Conservation (phyloP, 768 basidiomycete species). For the Coprinopsis strossmayeri region DNA sequence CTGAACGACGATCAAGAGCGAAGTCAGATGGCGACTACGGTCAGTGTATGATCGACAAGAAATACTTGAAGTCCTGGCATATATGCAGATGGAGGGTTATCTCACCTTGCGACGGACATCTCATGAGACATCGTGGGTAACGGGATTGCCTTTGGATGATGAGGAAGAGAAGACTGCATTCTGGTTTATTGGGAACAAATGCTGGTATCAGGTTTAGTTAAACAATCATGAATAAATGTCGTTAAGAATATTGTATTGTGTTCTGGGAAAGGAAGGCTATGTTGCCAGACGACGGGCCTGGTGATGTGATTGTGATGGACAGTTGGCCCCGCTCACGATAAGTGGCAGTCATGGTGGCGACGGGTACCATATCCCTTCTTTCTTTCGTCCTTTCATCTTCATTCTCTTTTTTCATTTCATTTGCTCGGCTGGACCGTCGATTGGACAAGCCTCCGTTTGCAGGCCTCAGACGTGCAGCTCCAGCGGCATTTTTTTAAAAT, state of each 20-base stretch:
- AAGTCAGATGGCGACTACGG: conserved; percentile 66
- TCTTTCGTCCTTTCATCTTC: conserved; percentile 13
- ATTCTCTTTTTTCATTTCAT: conserved; percentile 18
- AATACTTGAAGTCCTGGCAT: conserved; percentile 52
- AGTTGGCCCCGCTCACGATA: too few relatives aligned
- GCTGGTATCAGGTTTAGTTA: conserved; percentile 60
- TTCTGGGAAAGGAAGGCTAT: neutral
- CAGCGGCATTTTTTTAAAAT: conserved; percentile 34
- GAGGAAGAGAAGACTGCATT: conserved; percentile 43
- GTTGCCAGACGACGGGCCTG: neutral
- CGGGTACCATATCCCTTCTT: conserved; percentile 10
- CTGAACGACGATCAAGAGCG: conserved; percentile 36
- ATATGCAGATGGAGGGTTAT: conserved; percentile 45
- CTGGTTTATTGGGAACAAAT: conserved; percentile 52
- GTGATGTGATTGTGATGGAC: neutral
- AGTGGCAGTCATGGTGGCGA: neutral
- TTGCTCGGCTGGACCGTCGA: conserved; percentile 10
- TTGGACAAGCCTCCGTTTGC: conserved; percentile 9
- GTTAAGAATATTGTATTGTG: conserved; percentile 9
- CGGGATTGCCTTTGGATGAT: conserved; percentile 40
- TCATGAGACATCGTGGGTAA: neutral
- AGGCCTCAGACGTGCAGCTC: conserved; percentile 24
- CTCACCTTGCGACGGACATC: conserved; percentile 25
- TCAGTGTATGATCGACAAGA: conserved; percentile 74
- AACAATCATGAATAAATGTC: conserved; percentile 5